Evolutionary conservation across 306 rosid genomes (phyloP), one percentile per base, ranked within the genome.

Genomic region (Betula pendula): DNA sequence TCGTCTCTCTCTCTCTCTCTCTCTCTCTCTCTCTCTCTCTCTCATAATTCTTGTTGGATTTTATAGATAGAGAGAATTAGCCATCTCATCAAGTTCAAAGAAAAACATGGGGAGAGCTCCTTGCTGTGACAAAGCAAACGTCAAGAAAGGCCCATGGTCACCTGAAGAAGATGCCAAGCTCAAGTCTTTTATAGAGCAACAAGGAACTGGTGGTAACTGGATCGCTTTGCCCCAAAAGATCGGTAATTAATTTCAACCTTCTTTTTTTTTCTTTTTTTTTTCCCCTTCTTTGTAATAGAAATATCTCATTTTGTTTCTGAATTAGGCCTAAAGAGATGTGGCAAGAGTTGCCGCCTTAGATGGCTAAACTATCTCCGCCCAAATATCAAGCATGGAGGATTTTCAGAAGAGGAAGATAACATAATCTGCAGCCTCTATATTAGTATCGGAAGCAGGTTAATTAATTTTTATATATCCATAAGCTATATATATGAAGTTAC

Each of bases 61-160:
- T 71, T 82, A 77, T 50, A n/a, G n/a, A 67, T 52, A 78, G 78
- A 73, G 74, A 79, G 67, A 68, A n/a, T n/a, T n/a, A 69, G 50
- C 42, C 33, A 20, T 68, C 59, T 38, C 44, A 67, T 48, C 70
- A 56, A 47, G 74, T 40, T 27, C 74, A 53, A 74, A 77, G 70
- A 82, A 74, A 80, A 76, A 72, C 51, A 87, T 93, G 98, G 98
- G 98, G 20, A 90, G 98, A 78, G 98, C 98, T 82, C 98, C 98
- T 84, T 93, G 98, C 83, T 93, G 98, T 72, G 98, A 93, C 87
- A 93, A 93, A 84, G 95, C 98, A 78, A 93, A 90, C 90, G 98
- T 93, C 77, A 93, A 93, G 94, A 93, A 84, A 85, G 98, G 98
- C 0, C 98, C 96, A 16, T 93, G 98, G 98, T 90, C 98, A 0